A percentile compares a stretch with the other conserved stretches of the same genome.
These are phyloP conservation scores for Wallacemonas sp. DNA, from an alignment of 208 protist genomes.

Conservation along the genomic window DNA sequence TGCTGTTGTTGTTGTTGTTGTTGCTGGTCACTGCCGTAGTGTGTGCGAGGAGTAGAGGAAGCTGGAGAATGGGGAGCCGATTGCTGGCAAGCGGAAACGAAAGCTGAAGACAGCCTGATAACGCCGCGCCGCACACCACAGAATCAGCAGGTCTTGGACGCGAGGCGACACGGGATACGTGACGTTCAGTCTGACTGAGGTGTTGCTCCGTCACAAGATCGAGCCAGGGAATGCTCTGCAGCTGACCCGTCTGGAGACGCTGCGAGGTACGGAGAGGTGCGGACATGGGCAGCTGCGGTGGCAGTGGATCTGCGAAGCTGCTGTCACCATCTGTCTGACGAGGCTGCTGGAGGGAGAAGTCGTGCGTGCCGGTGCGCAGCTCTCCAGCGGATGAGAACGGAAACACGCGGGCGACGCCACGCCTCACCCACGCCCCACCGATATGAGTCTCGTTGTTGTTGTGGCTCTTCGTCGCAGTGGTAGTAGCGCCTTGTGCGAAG, in stretches of 20 bases:
- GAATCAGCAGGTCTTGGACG: background rate
- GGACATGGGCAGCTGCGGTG: background rate
- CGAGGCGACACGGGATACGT: no score
- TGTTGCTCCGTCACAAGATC: conserved; percentile 62
- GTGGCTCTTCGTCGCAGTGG: no score
- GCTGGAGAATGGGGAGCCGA: conserved; percentile 24
- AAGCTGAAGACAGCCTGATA: conserved; percentile 11
- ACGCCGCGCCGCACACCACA: background rate
- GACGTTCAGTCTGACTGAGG: conserved; percentile 23
- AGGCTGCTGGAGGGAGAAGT: conserved; percentile 24
- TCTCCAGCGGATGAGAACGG: conserved; percentile 47
- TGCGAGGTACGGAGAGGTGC: background rate
- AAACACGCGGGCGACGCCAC: background rate
- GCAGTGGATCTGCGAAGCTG: background rate
- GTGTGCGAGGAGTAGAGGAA: conserved; percentile 22
- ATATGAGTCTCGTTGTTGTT: no score
- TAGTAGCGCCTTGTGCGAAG: no score
- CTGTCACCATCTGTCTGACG: background rate
- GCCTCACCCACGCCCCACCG: background rate
- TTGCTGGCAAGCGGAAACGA: conserved; percentile 46
- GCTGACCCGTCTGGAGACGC: conserved; percentile 32
- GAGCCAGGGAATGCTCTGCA: conserved; percentile 76
- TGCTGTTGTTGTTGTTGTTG: background rate
- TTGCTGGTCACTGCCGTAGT: conserved; percentile 6
- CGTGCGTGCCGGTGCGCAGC: conserved; percentile 44